Base-by-base conservation (phyloP, 1,284 basidiomycete genomes). In the Fomitopsis palustris region DNA sequence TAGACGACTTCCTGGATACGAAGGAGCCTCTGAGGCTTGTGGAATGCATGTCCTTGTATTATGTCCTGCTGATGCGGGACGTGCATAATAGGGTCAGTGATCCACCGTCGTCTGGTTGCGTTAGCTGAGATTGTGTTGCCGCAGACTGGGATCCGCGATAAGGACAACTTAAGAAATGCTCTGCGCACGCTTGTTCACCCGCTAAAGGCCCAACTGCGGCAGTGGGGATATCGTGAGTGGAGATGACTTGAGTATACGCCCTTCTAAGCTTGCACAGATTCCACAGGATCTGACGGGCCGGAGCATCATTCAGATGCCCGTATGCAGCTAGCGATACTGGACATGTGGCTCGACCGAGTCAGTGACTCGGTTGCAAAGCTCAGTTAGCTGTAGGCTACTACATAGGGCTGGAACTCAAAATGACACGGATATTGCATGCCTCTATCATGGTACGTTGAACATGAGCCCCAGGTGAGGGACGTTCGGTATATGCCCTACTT, bases 111-210 rank as follows among this genome's bases (percentile, higher is more conserved):
- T 4, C 61, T 56, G 37, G 59, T 23, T 54, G 55, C 29, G 33
- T 54, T 29, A 60, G 55, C 51, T 38, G 58, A 27, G 57, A 37
- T 21, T 41, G 17, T 29, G 39, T 51, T 27, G 42, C n/a, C 53
- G 14, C 60, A 87, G 85, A 85, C 82, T 2, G 81, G 82, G 0
- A 74, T 86, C 33, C 75, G 80, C 12, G 78, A 83, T 61, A 58
- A 60, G 25, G 76, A 78, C 62, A 65, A 67, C 19, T 53, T 75
- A 5, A 59, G 54, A 29, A 69, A 64, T 25, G 61, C 76, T n/a
- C 65, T 73, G 27, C 62, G 55, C 6, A 63, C 67, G 1, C 59
- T 78, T 19, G 56, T 78, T 23, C 27, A 33, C 0, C 75, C 75
- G 2, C 59, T 79, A 47, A 64, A 70, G 21, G 33, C 55, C 7